These are phyloP conservation scores for Pestalotiopsis sp. DNA, from an alignment of 2,329 filamentous ascomycete species.

Conservation along the genomic window DNA sequence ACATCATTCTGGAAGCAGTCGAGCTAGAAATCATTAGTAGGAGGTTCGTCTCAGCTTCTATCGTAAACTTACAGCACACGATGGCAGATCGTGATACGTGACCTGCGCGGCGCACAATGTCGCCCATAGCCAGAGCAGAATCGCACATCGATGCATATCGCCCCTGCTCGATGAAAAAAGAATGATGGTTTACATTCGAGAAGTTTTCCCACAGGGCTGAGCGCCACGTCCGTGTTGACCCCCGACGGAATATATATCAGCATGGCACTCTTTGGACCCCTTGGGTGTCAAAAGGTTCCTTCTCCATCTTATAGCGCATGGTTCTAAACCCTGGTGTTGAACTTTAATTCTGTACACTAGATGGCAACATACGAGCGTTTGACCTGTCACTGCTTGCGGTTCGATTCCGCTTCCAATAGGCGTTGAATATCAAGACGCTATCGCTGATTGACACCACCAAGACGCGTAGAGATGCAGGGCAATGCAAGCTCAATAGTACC, in stretches of 20 bases:
- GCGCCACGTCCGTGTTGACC: not conserved
- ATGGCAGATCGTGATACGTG: slow-evolving; percentile 6
- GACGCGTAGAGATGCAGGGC: not conserved
- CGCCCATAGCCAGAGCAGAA: not conserved
- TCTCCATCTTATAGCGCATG: not conserved
- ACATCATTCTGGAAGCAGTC: not conserved
- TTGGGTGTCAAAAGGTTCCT: not conserved
- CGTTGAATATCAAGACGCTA: not conserved
- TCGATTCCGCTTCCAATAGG: not conserved
- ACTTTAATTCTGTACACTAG: not conserved
- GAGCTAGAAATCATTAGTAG: not conserved
- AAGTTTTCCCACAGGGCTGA: not conserved
- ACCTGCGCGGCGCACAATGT: not conserved
- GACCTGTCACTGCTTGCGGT: not conserved
- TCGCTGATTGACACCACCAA: not conserved
- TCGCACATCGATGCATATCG: not conserved
- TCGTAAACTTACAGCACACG: slow-evolving; percentile 4
- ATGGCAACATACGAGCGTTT: not conserved
- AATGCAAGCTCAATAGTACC: not conserved
- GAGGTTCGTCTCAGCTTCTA: not conserved
- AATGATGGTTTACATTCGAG: not conserved
- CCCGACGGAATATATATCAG: not conserved
- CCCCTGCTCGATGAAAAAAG: not conserved
- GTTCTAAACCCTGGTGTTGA: not conserved
- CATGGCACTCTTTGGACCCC: not conserved